Evolutionary conservation across 2,329 filamentous ascomycete genomes (phyloP).

Genomic region (Fusarium veterinarium): DNA sequence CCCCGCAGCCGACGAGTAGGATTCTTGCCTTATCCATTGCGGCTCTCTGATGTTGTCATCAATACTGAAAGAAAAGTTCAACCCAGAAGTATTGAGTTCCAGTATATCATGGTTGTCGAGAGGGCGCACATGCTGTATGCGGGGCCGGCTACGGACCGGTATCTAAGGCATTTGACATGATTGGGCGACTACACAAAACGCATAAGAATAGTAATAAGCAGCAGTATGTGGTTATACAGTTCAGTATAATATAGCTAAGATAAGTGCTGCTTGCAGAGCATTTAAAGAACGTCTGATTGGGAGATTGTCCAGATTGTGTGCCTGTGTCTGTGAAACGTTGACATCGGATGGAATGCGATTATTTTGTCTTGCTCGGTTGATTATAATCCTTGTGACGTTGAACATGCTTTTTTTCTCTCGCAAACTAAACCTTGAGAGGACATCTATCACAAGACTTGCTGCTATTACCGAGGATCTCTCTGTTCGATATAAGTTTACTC

Average conservation of each 20-base stretch:
- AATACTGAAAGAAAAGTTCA: background rate
- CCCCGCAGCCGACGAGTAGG: constrained; percentile 40
- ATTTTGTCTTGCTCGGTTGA: constrained; percentile 7
- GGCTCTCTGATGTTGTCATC: background rate
- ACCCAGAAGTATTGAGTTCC: background rate
- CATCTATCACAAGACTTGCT: constrained; percentile 31
- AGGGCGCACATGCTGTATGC: constrained; percentile 23
- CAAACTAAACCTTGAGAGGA: constrained; percentile 25
- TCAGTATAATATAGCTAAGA: background rate
- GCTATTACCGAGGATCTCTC: constrained; percentile 19
- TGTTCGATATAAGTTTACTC: background rate
- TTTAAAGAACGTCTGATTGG: background rate
- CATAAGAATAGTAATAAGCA: background rate
- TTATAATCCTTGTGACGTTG: constrained; percentile 10
- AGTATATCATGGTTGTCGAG: constrained; percentile 16
- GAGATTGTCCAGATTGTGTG: background rate
- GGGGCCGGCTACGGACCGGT: constrained; percentile 15
- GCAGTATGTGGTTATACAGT: background rate
- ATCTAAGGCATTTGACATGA: constrained; percentile 9
- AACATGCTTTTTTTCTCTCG: constrained; percentile 11
- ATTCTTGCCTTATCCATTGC: constrained; percentile 33
- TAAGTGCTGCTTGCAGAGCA: background rate
- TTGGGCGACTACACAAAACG: constrained; percentile 10
- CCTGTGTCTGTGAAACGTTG: constrained; percentile 7
- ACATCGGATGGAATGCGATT: background rate